Percentiles rank a stretch among this genome's conserved stretches.
These are phyloP conservation scores for Marasmius tenuissimus DNA, from an alignment of 1,284 basidiomycete genomes.

Conservation along the genomic window DNA sequence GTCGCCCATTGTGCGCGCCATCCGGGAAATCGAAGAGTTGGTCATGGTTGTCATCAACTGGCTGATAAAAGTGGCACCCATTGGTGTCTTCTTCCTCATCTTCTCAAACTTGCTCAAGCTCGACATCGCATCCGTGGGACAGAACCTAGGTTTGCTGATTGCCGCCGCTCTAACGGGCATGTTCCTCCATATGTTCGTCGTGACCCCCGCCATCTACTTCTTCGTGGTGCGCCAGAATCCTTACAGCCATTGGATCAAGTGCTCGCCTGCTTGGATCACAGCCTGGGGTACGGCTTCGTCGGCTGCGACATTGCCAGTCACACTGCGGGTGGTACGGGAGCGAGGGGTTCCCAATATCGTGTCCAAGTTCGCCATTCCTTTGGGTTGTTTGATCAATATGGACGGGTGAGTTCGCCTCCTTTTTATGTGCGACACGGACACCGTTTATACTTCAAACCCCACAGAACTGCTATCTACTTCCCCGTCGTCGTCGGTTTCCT, in stretches of 20 bases:
- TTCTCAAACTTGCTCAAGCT: neutral
- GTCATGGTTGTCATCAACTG: neutral
- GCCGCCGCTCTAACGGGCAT: neutral
- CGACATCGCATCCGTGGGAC: neutral
- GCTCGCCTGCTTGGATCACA: neutral
- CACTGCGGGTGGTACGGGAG: neutral
- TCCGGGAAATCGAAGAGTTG: neutral
- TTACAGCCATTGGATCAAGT: neutral
- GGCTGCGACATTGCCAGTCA: neutral
- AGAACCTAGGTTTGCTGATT: neutral
- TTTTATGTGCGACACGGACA: neutral
- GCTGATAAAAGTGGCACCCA: neutral
- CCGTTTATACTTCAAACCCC: neutral
- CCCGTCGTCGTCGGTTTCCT: neutral
- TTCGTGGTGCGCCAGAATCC: neutral
- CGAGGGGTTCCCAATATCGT: neutral
- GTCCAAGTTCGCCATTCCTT: neutral
- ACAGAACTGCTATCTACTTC: neutral
- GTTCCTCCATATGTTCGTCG: neutral
- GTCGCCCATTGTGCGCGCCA: neutral
- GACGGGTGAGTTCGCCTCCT: neutral
- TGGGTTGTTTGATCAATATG: neutral
- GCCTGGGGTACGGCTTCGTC: neutral
- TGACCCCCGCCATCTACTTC: neutral
- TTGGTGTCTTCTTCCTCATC: neutral